These are phyloP conservation scores for Colletotrichum sp. DNA, from an alignment of 2,329 filamentous ascomycete species.

Conservation along the genomic window DNA sequence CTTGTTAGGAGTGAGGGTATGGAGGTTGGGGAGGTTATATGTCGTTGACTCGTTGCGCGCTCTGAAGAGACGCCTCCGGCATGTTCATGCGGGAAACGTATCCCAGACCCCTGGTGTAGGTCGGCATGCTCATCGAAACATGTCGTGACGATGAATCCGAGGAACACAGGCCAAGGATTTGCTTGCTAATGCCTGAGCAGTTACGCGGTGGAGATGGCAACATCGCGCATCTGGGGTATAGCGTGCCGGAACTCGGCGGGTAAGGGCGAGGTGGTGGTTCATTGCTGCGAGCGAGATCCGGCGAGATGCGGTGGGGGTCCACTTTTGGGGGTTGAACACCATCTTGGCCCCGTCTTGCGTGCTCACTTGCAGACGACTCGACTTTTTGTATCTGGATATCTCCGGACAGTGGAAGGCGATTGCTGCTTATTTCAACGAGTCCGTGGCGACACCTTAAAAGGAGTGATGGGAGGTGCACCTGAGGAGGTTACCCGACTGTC, in stretches of 20 bases:
- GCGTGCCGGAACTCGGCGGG: conserved; percentile 1
- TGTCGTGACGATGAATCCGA: background rate
- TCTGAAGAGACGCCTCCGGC: background rate
- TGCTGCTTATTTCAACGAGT: background rate
- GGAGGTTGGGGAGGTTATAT: background rate
- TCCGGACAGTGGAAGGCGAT: background rate
- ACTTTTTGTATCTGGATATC: background rate
- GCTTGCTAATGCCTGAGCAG: background rate
- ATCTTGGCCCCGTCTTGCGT: conserved; percentile 10
- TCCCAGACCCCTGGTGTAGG: background rate
- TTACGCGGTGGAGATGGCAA: background rate
- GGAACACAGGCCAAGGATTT: background rate
- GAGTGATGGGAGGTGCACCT: fast-evolving
- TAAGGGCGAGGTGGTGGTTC: background rate
- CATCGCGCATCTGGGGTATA: background rate
- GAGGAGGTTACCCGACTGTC: background rate
- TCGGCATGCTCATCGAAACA: background rate
- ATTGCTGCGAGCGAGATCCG: conserved; percentile 5
- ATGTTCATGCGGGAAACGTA: background rate
- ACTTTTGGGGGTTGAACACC: background rate
- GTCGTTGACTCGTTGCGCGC: background rate
- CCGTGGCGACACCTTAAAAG: background rate
- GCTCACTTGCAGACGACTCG: background rate
- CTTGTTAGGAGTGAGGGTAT: background rate
- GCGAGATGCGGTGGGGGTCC: background rate